phyloP scores from a whole-genome alignment of 2,329 filamentous ascomycete genomes.

The Fusarium algeriense region DNA sequence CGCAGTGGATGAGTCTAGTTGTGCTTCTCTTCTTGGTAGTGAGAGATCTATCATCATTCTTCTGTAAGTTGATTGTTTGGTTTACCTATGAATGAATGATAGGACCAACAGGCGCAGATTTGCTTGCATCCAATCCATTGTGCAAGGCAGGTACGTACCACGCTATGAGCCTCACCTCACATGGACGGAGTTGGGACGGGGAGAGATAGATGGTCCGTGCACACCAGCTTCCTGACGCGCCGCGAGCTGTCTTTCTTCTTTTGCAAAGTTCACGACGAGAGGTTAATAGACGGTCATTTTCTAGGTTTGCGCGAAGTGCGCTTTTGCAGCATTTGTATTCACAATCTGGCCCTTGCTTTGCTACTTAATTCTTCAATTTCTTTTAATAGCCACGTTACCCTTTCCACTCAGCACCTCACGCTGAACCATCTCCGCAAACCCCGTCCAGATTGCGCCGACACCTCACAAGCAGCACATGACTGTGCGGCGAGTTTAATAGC shows the following conservation, averaged over 20 bases:
- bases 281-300: slow-evolving; percentile 19
- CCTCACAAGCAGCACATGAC: slow-evolving; percentile 26
- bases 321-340: slow-evolving; percentile 15
- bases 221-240: slow-evolving; percentile 40
- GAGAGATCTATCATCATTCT: not conserved
- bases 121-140: not conserved
- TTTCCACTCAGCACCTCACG: not conserved
- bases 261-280: slow-evolving; percentile 33
- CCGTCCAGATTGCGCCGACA: slow-evolving; percentile 33
- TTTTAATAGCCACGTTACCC: slow-evolving; percentile 2
- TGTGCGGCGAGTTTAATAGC: slow-evolving; percentile 21
- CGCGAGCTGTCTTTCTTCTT: slow-evolving; percentile 37
- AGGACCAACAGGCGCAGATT: not conserved
- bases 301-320: slow-evolving; percentile 31
- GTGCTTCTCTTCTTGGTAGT: not conserved
- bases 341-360: slow-evolving; percentile 2
- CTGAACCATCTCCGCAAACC: slow-evolving; percentile 20
- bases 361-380: not conserved
- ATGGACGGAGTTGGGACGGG: not conserved
- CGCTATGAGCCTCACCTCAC: slow-evolving; percentile 16
- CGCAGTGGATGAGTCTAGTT: not conserved
- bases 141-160: slow-evolving; percentile 2
- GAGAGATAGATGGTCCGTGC: slow-evolving; percentile 28
- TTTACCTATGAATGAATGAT: not conserved
- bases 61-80: not conserved